phyloP scores from a whole-genome alignment of 495 filamentous ascomycete species.

The Pyronema omphalodes region DNA sequence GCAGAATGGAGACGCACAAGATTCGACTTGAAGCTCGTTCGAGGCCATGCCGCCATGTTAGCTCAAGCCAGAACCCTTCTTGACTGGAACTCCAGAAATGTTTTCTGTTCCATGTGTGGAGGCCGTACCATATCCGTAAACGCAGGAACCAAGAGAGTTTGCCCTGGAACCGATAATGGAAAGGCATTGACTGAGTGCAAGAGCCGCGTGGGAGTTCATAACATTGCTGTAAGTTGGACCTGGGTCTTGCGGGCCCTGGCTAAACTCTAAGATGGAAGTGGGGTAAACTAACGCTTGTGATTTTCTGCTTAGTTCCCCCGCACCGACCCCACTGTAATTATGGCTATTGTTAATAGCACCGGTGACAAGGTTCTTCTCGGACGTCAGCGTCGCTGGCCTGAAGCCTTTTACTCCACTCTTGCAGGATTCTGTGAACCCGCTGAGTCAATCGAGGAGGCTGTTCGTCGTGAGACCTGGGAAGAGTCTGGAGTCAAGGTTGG shows the following conservation, averaged over 20 bases:
- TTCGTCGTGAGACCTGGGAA: conserved; percentile 90
- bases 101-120: conserved; percentile 75
- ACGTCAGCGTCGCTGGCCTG: conserved; percentile 63
- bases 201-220: conserved; percentile 46
- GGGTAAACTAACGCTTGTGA: not conserved
- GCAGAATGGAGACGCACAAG: conserved; percentile 43
- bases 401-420: conserved; percentile 68
- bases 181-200: conserved; percentile 36
- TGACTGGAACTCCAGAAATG: conserved; percentile 86
- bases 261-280: not conserved
- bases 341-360: conserved; percentile 66
- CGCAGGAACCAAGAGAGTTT: conserved; percentile 77
- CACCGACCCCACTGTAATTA: conserved; percentile 89
- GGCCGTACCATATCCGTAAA: conserved; percentile 68
- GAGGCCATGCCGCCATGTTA: conserved; percentile 46
- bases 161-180: conserved; percentile 51
- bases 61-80: conserved; percentile 77
- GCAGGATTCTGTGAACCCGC: conserved; percentile 92
- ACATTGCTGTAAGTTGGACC: conserved; percentile 12
- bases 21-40: conserved; percentile 37
- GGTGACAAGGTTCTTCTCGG: conserved; percentile 64
- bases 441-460: conserved; percentile 86
- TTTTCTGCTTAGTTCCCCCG: conserved; percentile 61
- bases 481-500: conserved; percentile 73
- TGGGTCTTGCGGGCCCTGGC: too few relatives aligned